These are phyloP conservation scores for Phytophthora pini DNA, from an alignment of 352 stramenopile genomes.

Conservation along the genomic window DNA sequence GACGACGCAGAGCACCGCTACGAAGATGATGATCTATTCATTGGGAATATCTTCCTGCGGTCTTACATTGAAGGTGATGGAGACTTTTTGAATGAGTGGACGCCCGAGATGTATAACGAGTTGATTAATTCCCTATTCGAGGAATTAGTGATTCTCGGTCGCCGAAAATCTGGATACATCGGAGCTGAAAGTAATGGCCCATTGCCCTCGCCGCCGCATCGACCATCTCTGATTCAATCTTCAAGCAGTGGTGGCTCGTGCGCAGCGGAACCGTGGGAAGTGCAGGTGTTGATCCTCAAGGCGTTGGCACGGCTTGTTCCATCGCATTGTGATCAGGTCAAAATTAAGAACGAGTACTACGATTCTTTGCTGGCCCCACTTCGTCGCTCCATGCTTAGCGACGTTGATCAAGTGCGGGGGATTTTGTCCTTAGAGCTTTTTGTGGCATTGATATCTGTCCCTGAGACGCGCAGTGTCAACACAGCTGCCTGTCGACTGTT, in stretches of 20 bases:
- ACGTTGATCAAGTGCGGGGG: conserved; percentile 80
- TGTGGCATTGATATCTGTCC: conserved; percentile 58
- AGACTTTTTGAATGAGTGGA: conserved; percentile 81
- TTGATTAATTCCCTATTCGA: conserved; percentile 74
- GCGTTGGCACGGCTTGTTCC: conserved; percentile 70
- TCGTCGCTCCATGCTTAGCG: conserved; percentile 65
- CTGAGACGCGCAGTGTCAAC: conserved; percentile 59
- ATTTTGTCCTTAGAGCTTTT: conserved; percentile 79
- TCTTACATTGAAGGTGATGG: conserved; percentile 86
- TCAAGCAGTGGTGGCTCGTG: conserved; percentile 26
- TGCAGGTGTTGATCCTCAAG: conserved; percentile 84
- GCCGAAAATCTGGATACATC: conserved; percentile 60
- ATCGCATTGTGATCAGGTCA: conserved; percentile 54
- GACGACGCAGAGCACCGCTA: conserved; percentile 32
- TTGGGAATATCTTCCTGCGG: conserved; percentile 82
- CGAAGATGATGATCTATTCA: conserved; percentile 70
- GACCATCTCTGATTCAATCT: conserved; percentile 20
- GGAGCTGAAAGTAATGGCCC: conserved; percentile 26
- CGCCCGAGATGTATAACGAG: conserved; percentile 68
- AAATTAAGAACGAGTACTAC: conserved; percentile 65
- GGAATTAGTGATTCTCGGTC: conserved; percentile 53
- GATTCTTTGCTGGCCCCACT: conserved; percentile 69
- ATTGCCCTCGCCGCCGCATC: conserved; percentile 18
- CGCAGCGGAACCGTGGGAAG: conserved; percentile 67
- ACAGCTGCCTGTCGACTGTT: conserved; percentile 59